A percentile compares a stretch with the other conserved stretches of the same genome.
phyloP scores from a whole-genome alignment of 305 asterid genomes.

The Salvia sclarea region DNA sequence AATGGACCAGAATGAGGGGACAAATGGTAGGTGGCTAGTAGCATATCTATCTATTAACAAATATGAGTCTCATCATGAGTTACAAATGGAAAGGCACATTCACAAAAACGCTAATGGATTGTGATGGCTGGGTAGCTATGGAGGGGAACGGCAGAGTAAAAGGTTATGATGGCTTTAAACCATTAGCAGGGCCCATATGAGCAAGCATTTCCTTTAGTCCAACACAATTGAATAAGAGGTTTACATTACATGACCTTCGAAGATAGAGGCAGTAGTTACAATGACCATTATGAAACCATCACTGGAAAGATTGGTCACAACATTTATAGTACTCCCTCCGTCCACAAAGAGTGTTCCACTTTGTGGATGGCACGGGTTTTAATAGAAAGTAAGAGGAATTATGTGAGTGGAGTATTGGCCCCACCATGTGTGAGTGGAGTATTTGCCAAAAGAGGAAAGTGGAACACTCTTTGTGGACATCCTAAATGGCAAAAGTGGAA shows the following conservation, averaged over 20 bases:
- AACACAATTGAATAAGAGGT: conserved; percentile 1
- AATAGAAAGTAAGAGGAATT: no score
- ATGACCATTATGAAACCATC: background rate
- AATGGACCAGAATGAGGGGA: background rate
- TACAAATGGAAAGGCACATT: conserved; percentile 21
- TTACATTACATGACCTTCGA: background rate
- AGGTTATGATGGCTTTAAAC: conserved; percentile 17
- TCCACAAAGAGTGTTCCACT: no score
- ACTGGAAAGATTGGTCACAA: background rate
- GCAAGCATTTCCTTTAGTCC: conserved; percentile 5
- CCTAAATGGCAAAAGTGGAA: no score
- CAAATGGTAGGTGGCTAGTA: background rate
- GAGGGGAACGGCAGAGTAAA: conserved; percentile 8
- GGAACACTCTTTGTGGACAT: no score
- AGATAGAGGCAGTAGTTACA: conserved; percentile 6
- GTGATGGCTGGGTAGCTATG: background rate
- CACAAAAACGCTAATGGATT: background rate
- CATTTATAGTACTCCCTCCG: background rate
- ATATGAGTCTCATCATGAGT: conserved; percentile 5
- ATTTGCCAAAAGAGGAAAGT: no score
- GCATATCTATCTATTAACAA: background rate
- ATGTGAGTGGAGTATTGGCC: no score
- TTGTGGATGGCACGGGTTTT: no score
- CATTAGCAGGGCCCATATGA: conserved; percentile 1
- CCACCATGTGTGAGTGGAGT: no score